A percentile compares a stretch with the other conserved stretches of the same genome.
These are phyloP conservation scores for Vachellia pachyceras DNA, from an alignment of 306 rosid species.

Conservation along the genomic window DNA sequence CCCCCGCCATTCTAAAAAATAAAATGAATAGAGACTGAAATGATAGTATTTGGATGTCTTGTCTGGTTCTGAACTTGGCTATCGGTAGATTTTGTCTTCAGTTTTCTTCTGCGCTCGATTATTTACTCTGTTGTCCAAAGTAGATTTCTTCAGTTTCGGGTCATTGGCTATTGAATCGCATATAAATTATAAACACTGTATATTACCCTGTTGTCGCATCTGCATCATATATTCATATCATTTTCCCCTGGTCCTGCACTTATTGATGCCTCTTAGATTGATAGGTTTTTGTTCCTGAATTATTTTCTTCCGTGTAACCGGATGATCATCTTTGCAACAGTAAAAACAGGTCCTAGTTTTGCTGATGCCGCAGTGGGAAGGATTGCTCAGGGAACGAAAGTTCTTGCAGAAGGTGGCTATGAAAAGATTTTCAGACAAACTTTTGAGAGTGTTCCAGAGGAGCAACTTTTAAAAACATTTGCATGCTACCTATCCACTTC, in stretches of 20 bases:
- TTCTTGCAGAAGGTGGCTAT: slow-evolving; percentile 76
- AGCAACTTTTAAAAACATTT: slow-evolving; percentile 66
- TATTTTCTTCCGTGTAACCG: not conserved
- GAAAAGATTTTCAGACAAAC: slow-evolving; percentile 66
- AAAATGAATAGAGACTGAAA: not conserved
- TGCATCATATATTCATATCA: too few species aligned
- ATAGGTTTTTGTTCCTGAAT: not conserved
- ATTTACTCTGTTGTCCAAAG: not conserved
- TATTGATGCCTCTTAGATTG: not conserved
- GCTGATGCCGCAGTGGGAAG: slow-evolving; percentile 80
- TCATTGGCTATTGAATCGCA: not conserved
- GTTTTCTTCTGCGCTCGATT: not conserved
- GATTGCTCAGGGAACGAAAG: slow-evolving; percentile 83
- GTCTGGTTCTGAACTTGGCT: not conserved
- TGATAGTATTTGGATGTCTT: not conserved
- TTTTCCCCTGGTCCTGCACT: too few species aligned
- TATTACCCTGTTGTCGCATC: not conserved
- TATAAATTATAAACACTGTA: not conserved
- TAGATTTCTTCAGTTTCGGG: not conserved
- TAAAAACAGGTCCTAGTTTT: slow-evolving; percentile 78
- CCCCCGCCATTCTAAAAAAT: not conserved
- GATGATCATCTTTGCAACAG: slow-evolving; percentile 36
- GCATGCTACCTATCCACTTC: slow-evolving; percentile 77
- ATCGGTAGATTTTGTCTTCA: not conserved
- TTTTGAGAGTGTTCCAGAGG: slow-evolving; percentile 69